Conservation (phyloP, 306 rosid species). For the Erythrophleum fordii region DNA sequence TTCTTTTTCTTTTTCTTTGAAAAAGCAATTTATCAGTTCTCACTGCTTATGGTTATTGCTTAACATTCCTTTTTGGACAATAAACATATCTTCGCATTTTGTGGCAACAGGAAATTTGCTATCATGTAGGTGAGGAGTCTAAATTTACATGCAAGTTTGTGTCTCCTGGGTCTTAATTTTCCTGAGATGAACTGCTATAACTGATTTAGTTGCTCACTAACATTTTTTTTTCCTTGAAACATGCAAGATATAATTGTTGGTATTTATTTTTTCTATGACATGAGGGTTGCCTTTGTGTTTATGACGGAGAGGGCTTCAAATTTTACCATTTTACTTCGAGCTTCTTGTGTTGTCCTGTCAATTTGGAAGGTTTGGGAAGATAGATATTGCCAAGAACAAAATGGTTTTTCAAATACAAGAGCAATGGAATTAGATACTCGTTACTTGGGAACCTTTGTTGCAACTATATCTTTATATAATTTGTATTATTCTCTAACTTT, state of each 20-base stretch:
- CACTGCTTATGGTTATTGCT: background rate
- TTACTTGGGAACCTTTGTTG: conserved; percentile 28
- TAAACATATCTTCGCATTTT: background rate
- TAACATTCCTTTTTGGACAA: background rate
- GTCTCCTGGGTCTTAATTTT: background rate
- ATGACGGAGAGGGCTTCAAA: conserved; percentile 7
- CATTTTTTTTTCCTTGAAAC: background rate
- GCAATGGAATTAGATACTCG: conserved; percentile 9
- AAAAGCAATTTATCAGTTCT: background rate
- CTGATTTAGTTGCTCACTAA: background rate
- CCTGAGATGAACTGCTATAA: background rate
- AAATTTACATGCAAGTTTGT: background rate
- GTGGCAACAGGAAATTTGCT: background rate
- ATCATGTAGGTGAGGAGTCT: background rate
- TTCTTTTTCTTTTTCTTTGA: background rate
- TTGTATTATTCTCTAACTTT: background rate
- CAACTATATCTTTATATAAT: conserved; percentile 4
- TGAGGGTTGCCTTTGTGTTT: background rate
- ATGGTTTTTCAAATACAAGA: background rate
- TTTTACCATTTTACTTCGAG: background rate
- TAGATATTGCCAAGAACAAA: conserved; percentile 19
- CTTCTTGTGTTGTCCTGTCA: conserved; percentile 5
- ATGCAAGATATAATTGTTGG: background rate
- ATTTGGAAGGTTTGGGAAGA: conserved; percentile 18
- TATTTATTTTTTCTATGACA: background rate